phyloP scores from a whole-genome alignment of 2,329 filamentous ascomycete species.

The Neobulgaria alba region DNA sequence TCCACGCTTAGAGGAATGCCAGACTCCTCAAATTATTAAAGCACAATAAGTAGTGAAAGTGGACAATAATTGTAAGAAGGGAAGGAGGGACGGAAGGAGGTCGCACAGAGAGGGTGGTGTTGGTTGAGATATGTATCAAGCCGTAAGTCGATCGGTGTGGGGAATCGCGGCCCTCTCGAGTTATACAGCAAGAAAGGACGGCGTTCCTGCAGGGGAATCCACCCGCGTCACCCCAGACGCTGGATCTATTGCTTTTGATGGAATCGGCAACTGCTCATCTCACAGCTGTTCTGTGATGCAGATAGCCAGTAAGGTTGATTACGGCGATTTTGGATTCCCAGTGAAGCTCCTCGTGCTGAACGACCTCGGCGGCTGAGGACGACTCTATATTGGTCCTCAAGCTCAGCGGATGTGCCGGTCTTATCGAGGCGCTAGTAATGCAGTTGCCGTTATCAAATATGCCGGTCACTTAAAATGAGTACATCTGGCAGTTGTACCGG shows the following conservation, averaged over 20 bases:
- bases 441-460: constrained; percentile 20
- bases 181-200: constrained; percentile 1
- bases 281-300: constrained; percentile 8
- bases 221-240: constrained; percentile 26
- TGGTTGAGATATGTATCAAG: constrained; percentile 19
- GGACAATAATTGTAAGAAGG: constrained; percentile 10
- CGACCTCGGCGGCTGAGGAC: constrained; percentile 19
- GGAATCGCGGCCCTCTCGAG: constrained; percentile 5
- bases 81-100: constrained; percentile 9
- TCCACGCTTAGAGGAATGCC: constrained; percentile 29
- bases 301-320: constrained; percentile 14
- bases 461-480: constrained; percentile 13
- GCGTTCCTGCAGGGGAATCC: constrained; percentile 25
- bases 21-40: constrained; percentile 29
- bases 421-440: constrained; percentile 20
- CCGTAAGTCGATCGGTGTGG: constrained; percentile 12
- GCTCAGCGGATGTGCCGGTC: constrained; percentile 15
- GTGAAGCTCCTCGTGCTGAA: constrained; percentile 6
- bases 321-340: constrained; percentile 3
- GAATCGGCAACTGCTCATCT: constrained; percentile 12
- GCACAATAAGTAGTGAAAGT: constrained; percentile 24
- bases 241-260: constrained; percentile 23
- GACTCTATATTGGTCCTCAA: constrained; percentile 21
- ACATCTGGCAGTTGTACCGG: constrained; percentile 7
- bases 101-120: constrained; percentile 19